Base-by-base conservation (phyloP, 2,329 filamentous ascomycete genomes). In the Apiospora rasikravindrae region DNA sequence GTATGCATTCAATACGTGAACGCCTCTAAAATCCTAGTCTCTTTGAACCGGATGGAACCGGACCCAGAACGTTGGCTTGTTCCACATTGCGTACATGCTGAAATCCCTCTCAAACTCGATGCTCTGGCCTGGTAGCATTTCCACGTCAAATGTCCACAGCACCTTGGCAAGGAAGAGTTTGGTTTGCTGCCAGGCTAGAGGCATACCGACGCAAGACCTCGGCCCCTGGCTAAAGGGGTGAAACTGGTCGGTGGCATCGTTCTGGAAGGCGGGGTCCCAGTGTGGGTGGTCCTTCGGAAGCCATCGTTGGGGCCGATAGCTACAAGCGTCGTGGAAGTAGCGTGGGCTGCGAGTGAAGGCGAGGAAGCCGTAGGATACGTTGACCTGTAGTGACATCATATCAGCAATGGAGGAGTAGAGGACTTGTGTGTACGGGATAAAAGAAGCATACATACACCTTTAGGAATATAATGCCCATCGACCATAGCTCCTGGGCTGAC, bases 91-190 rank as follows among this genome's bases (percentile, higher is more conserved):
- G 19, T 67, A 77, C 16, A 67, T 68, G 13, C 47, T 71, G n/a
- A 76, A 71, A 24, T 76, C 75, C 29, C 57, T 74, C 13, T 75
- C 75, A 11, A 76, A 49, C 2, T 70, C 70, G 13, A 76, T 22
- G 0, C 69, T 14, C 47, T 73, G 73, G 0, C 68, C 67, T 5
- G 72, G 57, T 7, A 75, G 47, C 66, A 71, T 26, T 11, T 71
- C 69, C 29, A 77, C 16, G 40, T 77, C 74, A 26, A 77, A 77
- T 0, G 66, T 33, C 77, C 75, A 78, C 13, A 77, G 33, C 6
- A 78, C 70, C 70, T 78, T 78, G 1, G 72, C 75, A 0, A 78
- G 10, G 8, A 77, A 72, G 11, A 78, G 33, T 45, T 73, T 73
- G 16, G 42, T 70, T 69, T 75, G 67, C 47, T 69, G 70, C 77